These are phyloP conservation scores for Calonectria multiphialidica DNA, from an alignment of 2,329 filamentous ascomycete species.

Conservation along the genomic window DNA sequence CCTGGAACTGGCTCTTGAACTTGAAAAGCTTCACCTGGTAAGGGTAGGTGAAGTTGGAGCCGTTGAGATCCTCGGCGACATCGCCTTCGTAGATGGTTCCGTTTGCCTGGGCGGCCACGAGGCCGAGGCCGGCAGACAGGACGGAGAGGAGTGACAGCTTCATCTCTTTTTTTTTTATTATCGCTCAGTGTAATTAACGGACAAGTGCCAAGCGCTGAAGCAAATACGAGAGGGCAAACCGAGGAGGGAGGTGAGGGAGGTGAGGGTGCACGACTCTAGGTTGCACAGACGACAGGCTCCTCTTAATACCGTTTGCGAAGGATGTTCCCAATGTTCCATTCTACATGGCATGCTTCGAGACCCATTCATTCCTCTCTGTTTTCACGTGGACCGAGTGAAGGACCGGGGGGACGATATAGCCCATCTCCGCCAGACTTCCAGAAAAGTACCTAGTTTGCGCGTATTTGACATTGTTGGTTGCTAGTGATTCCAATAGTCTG, in stretches of 20 bases:
- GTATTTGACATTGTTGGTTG: neutral
- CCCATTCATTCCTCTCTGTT: conserved; percentile 4
- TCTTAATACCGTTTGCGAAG: neutral
- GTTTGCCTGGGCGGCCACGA: conserved; percentile 41
- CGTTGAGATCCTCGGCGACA: conserved; percentile 57
- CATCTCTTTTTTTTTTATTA: conserved; percentile 33
- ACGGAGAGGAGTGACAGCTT: conserved; percentile 38
- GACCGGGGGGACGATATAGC: neutral
- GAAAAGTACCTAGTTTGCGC: neutral
- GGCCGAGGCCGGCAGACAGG: conserved; percentile 32
- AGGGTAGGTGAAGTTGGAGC: conserved; percentile 66
- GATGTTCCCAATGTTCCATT: neutral
- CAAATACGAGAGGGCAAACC: neutral
- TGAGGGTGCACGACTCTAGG: neutral
- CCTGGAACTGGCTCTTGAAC: conserved; percentile 60
- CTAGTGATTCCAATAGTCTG: neutral
- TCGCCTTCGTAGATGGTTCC: conserved; percentile 51
- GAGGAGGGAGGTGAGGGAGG: neutral
- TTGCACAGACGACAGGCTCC: neutral
- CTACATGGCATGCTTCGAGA: neutral
- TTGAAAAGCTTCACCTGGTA: conserved; percentile 62
- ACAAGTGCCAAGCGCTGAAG: neutral
- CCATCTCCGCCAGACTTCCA: conserved; percentile 1
- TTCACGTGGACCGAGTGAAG: neutral
- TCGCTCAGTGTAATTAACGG: neutral